Conservation (phyloP, 805 yeast species). For the Ogataea neopini region DNA sequence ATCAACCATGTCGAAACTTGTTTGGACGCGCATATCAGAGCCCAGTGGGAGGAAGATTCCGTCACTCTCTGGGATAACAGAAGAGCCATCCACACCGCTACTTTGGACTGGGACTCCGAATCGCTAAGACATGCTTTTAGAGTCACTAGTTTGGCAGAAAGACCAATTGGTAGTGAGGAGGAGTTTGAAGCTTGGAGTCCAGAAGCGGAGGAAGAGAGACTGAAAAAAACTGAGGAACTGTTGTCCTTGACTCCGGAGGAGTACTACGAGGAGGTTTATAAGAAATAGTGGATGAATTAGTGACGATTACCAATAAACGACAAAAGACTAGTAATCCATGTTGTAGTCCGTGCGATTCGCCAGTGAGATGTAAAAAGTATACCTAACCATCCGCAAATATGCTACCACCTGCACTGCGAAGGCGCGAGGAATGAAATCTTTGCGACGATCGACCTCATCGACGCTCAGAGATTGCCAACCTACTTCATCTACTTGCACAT, state of each 20-base stretch:
- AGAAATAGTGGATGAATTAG: not conserved
- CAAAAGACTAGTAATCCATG: too few species aligned
- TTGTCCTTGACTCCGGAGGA: constrained; percentile 22
- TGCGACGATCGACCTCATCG: too few species aligned
- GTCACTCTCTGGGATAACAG: constrained; percentile 83
- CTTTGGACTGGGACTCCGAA: constrained; percentile 69
- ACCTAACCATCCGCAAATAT: too few species aligned
- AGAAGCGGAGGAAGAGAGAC: constrained; percentile 26
- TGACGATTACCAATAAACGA: not conserved
- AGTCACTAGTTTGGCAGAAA: constrained; percentile 71
- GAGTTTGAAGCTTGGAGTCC: constrained; percentile 36
- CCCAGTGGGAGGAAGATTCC: constrained; percentile 68
- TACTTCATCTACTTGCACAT: too few species aligned
- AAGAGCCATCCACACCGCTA: constrained; percentile 65
- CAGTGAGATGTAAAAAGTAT: too few species aligned
- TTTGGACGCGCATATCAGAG: constrained; percentile 67
- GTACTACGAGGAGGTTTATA: constrained; percentile 18
- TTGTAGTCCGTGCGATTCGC: too few species aligned
- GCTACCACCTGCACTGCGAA: too few species aligned
- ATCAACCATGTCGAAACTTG: constrained; percentile 50
- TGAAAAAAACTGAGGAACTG: constrained; percentile 20
- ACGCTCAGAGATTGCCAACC: too few species aligned
- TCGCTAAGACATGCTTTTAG: constrained; percentile 72
- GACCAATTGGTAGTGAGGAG: constrained; percentile 47
- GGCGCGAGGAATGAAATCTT: too few species aligned